phyloP scores from a whole-genome alignment of 2,329 filamentous ascomycete species.

The Aspergillaceae sp. region DNA sequence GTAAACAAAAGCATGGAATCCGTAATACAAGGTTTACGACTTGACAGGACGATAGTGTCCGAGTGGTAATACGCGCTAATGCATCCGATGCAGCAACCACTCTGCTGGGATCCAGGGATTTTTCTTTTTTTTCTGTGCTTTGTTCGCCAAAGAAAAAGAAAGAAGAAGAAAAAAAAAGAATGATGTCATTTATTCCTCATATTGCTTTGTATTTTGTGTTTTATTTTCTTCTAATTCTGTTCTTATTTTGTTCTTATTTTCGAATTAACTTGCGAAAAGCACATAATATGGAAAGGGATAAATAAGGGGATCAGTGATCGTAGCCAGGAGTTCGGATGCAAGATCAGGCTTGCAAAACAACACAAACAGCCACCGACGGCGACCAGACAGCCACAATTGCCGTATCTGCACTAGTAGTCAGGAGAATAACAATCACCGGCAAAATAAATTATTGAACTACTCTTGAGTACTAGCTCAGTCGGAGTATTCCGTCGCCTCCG shows the following conservation, averaged over 20 bases:
- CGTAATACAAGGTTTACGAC: constrained; percentile 1
- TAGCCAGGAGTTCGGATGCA: background rate
- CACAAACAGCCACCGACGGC: no score
- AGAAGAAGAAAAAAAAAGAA: constrained; percentile 1
- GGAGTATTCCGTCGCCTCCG: background rate
- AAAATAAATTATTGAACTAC: background rate
- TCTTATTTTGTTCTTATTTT: background rate
- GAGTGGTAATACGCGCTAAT: constrained; percentile 8
- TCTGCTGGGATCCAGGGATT: constrained; percentile 9
- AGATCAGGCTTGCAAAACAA: no score
- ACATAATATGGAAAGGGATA: background rate
- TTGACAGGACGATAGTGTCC: constrained; percentile 4
- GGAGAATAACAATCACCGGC: no score
- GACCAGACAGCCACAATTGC: no score
- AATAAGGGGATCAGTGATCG: background rate
- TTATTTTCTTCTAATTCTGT: background rate
- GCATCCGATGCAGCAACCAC: constrained; percentile 13
- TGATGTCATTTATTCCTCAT: constrained; percentile 12
- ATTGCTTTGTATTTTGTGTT: background rate
- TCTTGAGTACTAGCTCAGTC: no score
- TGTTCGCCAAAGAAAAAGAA: background rate
- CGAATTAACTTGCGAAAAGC: background rate
- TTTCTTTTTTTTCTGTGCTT: constrained; percentile 2
- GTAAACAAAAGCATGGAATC: background rate
- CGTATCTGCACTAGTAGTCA: no score